Evolutionary conservation across 2,329 filamentous ascomycete genomes (phyloP), one percentile per base, ranked within the genome.

Genomic region (Aciculosporium take): DNA sequence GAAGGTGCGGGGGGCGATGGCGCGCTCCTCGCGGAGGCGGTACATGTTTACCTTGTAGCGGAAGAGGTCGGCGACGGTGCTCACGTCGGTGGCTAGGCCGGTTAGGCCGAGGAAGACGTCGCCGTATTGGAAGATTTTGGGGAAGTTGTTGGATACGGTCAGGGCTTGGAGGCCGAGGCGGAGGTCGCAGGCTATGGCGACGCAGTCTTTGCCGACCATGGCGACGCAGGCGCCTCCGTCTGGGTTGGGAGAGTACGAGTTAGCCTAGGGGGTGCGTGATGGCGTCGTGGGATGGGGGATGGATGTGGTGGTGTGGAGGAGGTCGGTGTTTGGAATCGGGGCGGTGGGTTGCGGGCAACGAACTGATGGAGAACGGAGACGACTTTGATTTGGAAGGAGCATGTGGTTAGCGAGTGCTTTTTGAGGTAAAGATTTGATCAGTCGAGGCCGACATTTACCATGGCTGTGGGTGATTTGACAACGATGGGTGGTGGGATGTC

Each of bases 31-130:
- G 58, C 91, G 85, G 57, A 98, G 78, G 51, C 91, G 84, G 76
- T 98, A 98, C 84, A 98, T 93, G 76, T 98, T 98, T 64, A 94
- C 86, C 75, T 98, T 98, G 79, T 94, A 96, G 59, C 91, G 87
- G 76, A 98, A 94, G 52, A 96, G 81, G 67, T 98, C 89, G 55
- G 81, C 84, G 53, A 98, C 89, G 53, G 89, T 96, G 50, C 76
- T 77, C 50, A 98, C 87, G 63, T 98, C 91, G 54, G 91, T 98
- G 46, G 91, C 91, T 39, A 98, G 84, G 42, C 91, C 91, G 4
- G 91, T 96, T 46, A 98, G 79, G 43, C 91, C 91, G 28, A 98
- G 83, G 67, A 93, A 95, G 55, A 91, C 85, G 46, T 89, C 85
- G 58, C 86, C 87, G 74, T 94, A 96, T 65, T 82, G 79, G 79